Evolutionary conservation across 23 red algal genomes (phyloP).

Genomic region (Gracilariopsis chorda): DNA sequence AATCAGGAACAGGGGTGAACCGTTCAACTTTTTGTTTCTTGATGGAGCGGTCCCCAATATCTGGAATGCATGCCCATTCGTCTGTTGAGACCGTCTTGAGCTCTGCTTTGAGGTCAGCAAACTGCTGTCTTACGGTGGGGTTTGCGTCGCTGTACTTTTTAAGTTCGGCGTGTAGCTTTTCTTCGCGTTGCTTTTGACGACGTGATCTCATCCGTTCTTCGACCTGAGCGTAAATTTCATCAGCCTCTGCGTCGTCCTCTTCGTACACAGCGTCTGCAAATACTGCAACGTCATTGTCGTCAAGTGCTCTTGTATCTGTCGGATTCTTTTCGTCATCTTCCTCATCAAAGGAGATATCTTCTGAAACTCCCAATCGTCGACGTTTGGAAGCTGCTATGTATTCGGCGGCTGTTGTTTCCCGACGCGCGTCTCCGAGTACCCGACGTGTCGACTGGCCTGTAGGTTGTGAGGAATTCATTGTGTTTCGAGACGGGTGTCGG

Average conservation of each 20-base stretch:
- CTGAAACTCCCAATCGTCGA: constrained; percentile 1
- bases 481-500: background rate
- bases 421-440: constrained; percentile 77
- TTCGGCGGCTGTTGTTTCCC: constrained; percentile 73
- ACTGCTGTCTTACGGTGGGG: constrained; percentile 67
- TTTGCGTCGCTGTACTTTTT: constrained; percentile 59
- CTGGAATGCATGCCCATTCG: constrained; percentile 79
- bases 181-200: constrained; percentile 55
- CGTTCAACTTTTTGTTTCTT: constrained; percentile 70
- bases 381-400: constrained; percentile 61
- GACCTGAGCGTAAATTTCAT: constrained; percentile 78
- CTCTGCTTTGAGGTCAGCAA: constrained; percentile 77
- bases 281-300: constrained; percentile 67
- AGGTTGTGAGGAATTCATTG: background rate
- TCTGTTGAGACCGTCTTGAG: constrained; percentile 33
- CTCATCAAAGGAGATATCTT: constrained; percentile 45
- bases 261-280: constrained; percentile 85
- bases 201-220: constrained; percentile 66
- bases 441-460: constrained; percentile 2
- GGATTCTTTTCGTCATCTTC: constrained; percentile 56
- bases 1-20: constrained; percentile 77
- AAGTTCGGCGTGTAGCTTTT: constrained; percentile 27
- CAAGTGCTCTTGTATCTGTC: constrained; percentile 38
- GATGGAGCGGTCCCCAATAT: constrained; percentile 71
- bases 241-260: constrained; percentile 83